phyloP scores from a whole-genome alignment of 2,329 filamentous ascomycete genomes.

The Penicillium sp. region DNA sequence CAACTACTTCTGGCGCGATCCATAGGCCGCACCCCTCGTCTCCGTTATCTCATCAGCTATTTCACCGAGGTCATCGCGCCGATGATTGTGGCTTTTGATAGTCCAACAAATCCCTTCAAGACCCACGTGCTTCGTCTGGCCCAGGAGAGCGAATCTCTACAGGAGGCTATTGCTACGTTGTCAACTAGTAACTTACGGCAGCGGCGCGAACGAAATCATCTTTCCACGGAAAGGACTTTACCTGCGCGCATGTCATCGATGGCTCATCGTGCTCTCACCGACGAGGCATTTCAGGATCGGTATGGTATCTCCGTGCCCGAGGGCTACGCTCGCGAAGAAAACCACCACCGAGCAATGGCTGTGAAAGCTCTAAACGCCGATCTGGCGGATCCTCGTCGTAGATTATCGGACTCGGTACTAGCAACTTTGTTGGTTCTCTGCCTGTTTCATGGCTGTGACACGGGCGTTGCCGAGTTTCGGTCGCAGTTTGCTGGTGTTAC shows the following conservation, averaged over 20 bases:
- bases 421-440: slow-evolving; percentile 86
- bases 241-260: slow-evolving; percentile 51
- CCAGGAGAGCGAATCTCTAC: slow-evolving; percentile 74
- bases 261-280: slow-evolving; percentile 45
- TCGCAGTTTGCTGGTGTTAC: slow-evolving; percentile 92
- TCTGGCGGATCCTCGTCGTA: slow-evolving; percentile 71
- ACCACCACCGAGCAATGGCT: slow-evolving; percentile 79
- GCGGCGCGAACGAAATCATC: slow-evolving; percentile 60
- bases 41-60: slow-evolving; percentile 89
- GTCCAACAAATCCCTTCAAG: slow-evolving; percentile 80
- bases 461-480: slow-evolving; percentile 87
- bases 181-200: slow-evolving; percentile 88
- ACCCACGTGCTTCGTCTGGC: slow-evolving; percentile 79
- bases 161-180: slow-evolving; percentile 87
- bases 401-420: slow-evolving; percentile 81
- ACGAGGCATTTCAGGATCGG: slow-evolving; percentile 35
- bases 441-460: slow-evolving; percentile 91
- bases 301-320: slow-evolving; percentile 49
- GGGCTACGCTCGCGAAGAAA: slow-evolving; percentile 72
- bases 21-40: slow-evolving; percentile 68
- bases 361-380: slow-evolving; percentile 82
- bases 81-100: slow-evolving; percentile 88
- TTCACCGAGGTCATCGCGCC: slow-evolving; percentile 91
- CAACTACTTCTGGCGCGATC: slow-evolving; percentile 44
- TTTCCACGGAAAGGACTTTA: slow-evolving; percentile 53